Base-by-base conservation (phyloP, 805 yeast species). In the Saccharomyces cerevisiae region DNA sequence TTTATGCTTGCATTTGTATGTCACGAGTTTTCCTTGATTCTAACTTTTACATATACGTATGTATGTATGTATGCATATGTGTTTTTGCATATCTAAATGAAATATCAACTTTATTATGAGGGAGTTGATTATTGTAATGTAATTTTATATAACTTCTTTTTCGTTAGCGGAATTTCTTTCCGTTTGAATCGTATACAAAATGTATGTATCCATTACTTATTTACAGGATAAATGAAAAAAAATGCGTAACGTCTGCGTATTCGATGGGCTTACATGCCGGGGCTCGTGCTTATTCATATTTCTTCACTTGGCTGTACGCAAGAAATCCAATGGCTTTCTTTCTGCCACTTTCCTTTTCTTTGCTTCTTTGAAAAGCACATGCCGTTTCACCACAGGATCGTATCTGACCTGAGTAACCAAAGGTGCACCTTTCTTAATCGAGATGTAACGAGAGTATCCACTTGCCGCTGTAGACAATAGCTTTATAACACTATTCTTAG, bases 381-480 rank as follows among this genome's bases (percentile, higher is more conserved):
- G 97, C 70, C 96, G 83, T 71, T 87, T 83, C 10, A 89, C 97
- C 57, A 84, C 64, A 2, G 96, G 96, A 67, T 89, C 97, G 66
- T 89, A 89, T 63, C 94, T 80, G 31, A 91, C 85, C 66, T 89
- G 94, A 49, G 82, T 83, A 58, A 92, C 83, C 54, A 81, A 76
- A 50, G 88, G 87, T 2, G 95, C 83, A 52, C 87, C 83, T 75
- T 97, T 84, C 50, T 90, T 94, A 49, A 91, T 81, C 51, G 83
- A 76, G 60, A 90, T 81, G 68, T 90, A 85, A 67, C 95, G 83
- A 68, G 83, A 82, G 71, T 78, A 88, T 1, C 98, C 98, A 0
- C 98, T 91, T 62, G 85, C 81, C 17, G 97, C 98, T 1, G 94
- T 79, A 1, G 98, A 92, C 2, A 91, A 76, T 58, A 92, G 79